phyloP scores from a whole-genome alignment of 1,284 basidiomycete species.

The Cutaneotrichosporon cavernicola region DNA sequence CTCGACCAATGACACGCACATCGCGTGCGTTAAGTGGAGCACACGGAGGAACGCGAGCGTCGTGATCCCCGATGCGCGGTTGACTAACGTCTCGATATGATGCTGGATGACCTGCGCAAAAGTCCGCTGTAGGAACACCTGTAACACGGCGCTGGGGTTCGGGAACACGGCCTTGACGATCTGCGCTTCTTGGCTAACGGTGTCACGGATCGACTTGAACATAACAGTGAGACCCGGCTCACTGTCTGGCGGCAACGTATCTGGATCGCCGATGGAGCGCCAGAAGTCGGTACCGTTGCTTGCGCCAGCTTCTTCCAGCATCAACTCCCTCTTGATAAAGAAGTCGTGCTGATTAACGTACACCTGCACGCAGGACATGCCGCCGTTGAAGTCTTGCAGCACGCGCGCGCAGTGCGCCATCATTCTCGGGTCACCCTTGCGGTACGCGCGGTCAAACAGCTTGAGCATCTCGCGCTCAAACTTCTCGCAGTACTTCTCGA shows the following conservation, averaged over 20 bases:
- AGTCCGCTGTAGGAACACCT: conserved; percentile 94
- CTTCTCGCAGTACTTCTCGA: conserved; percentile 89
- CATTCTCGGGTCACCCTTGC: conserved; percentile 96
- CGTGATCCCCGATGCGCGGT: conserved; percentile 69
- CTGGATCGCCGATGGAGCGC: conserved; percentile 74
- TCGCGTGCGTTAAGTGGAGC: conserved; percentile 80
- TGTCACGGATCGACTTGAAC: conserved; percentile 82
- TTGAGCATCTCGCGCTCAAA: conserved; percentile 99
- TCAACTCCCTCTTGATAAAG: conserved; percentile 82
- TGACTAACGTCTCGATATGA: conserved; percentile 82
- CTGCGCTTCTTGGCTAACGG: conserved; percentile 92
- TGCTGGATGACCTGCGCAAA: conserved; percentile 98
- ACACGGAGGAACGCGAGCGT: conserved; percentile 89
- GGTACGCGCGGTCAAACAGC: conserved; percentile 91
- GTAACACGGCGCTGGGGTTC: conserved; percentile 95
- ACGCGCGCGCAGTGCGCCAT: conserved; percentile 99
- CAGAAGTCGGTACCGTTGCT: conserved; percentile 67
- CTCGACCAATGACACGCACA: conserved; percentile 77
- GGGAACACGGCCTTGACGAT: conserved; percentile 99
- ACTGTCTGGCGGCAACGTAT: conserved; percentile 70
- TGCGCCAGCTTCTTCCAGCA: conserved; percentile 55
- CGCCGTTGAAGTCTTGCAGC: conserved; percentile 96
- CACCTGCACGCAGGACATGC: conserved; percentile 92
- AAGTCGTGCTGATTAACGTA: conserved; percentile 99
- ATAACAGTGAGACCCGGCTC: conserved; percentile 78